A percentile compares a stretch with the other conserved stretches of the same genome.
phyloP scores from a whole-genome alignment of 139 green algal genomes.

The Nannochloris sp. region DNA sequence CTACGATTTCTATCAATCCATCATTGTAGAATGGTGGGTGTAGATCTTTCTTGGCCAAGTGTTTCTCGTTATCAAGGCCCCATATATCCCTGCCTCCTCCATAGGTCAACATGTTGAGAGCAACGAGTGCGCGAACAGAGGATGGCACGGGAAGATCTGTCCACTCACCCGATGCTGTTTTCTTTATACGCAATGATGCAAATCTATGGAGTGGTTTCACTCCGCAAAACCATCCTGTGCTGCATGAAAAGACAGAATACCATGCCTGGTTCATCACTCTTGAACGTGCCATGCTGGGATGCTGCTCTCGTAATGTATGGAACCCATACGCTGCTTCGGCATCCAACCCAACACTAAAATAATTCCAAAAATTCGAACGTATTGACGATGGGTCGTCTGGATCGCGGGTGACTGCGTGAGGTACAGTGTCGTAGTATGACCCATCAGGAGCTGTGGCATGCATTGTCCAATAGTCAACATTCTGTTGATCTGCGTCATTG shows the following conservation, averaged over 20 bases:
- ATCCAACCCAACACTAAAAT: conserved; percentile 71
- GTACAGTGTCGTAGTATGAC: conserved; percentile 31
- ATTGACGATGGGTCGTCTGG: background rate
- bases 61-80: conserved; percentile 34
- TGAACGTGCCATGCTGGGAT: conserved; percentile 32
- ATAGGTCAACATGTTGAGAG: conserved; percentile 73
- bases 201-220: conserved; percentile 36
- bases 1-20: conserved; percentile 70
- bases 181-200: conserved; percentile 27
- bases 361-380: conserved; percentile 70
- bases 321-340: conserved; percentile 70
- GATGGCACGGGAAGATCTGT: conserved; percentile 35
- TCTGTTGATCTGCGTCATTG: conserved; percentile 20
- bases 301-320: conserved; percentile 61
- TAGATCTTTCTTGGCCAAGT: conserved; percentile 8
- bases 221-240: conserved; percentile 62
- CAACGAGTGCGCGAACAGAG: conserved; percentile 54
- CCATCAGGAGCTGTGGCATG: conserved; percentile 12
- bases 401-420: conserved; percentile 25
- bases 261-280: conserved; percentile 67
- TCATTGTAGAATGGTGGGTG: conserved; percentile 51
- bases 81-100: conserved; percentile 72
- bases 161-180: conserved; percentile 26
- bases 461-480: conserved; percentile 37
- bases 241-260: conserved; percentile 47